Evolutionary conservation across 2,329 filamentous ascomycete species (phyloP).

Genomic region (Cercospora janseana): DNA sequence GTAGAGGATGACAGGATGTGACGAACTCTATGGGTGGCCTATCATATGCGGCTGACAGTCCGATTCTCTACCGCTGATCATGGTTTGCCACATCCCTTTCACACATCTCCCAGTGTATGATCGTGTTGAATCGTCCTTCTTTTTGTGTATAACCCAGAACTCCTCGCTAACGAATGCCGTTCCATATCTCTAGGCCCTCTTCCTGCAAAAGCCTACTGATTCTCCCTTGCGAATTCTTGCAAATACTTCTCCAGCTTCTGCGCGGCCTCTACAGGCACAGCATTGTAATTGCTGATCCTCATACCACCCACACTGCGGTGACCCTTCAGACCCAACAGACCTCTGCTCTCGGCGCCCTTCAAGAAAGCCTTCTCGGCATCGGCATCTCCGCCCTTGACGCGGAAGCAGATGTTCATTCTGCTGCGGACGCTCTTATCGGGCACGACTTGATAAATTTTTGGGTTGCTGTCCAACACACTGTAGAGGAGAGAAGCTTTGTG

Average conservation of each 20-base stretch:
- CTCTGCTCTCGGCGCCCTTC: conserved; percentile 63
- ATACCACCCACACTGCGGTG: conserved; percentile 86
- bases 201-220: too few relatives aligned
- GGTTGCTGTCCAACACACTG: conserved; percentile 68
- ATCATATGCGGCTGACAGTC: not conserved
- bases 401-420: conserved; percentile 88
- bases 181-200: not conserved
- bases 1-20: too few relatives aligned
- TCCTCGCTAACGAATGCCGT: conserved; percentile 15
- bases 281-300: conserved; percentile 85
- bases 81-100: not conserved
- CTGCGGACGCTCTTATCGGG: conserved; percentile 74
- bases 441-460: conserved; percentile 73
- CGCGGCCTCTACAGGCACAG: conserved; percentile 65
- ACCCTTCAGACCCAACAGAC: conserved; percentile 79
- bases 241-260: conserved; percentile 68
- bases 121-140: conserved; percentile 9
- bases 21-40: too few relatives aligned
- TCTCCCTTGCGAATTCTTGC: conserved; percentile 52
- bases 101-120: not conserved
- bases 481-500: conserved; percentile 79
- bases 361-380: conserved; percentile 81
- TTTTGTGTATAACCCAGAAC: not conserved
- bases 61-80: not conserved
- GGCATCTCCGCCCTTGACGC: conserved; percentile 25